Conservation (phyloP, 441 rosid species). For the Jatropha multifida region DNA sequence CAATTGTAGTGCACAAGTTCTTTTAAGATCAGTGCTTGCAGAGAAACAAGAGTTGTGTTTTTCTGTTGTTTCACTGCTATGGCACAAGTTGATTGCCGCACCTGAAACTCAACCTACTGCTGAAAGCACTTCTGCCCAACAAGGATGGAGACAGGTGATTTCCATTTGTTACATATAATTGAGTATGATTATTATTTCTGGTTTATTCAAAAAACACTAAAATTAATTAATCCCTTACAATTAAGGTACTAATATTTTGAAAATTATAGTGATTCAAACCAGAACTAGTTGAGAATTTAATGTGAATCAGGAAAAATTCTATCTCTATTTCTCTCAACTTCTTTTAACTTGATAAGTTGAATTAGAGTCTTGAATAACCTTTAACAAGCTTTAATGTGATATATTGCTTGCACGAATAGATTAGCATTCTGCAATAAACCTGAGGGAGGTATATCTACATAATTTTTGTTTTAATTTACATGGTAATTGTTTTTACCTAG, state of each 20-base stretch:
- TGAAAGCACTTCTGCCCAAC: slow-evolving; percentile 98
- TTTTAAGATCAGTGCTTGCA: slow-evolving; percentile 78
- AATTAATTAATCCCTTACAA: neutral
- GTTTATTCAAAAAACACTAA: neutral
- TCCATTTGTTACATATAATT: neutral
- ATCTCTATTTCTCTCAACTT: neutral
- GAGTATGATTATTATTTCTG: neutral
- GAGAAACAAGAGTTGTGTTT: slow-evolving; percentile 97
- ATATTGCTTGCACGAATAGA: neutral
- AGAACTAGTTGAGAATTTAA: neutral
- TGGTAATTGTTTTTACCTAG: neutral
- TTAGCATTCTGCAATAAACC: neutral
- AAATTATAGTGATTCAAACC: neutral
- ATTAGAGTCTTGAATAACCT: neutral
- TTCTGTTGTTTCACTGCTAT: slow-evolving; percentile 90
- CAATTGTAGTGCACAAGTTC: slow-evolving; percentile 83
- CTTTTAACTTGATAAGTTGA: neutral
- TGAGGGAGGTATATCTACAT: neutral
- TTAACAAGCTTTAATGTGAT: neutral
- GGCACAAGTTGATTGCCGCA: slow-evolving; percentile 93
- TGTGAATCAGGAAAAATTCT: neutral
- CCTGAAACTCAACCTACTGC: slow-evolving; percentile 93
- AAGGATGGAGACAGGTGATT: slow-evolving; percentile 99
- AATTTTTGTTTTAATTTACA: neutral
- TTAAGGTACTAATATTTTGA: neutral